Percentiles rank a stretch among this genome's conserved stretches.
Evolutionary conservation across 805 yeast genomes (phyloP).

Genomic region (Candida anglica): DNA sequence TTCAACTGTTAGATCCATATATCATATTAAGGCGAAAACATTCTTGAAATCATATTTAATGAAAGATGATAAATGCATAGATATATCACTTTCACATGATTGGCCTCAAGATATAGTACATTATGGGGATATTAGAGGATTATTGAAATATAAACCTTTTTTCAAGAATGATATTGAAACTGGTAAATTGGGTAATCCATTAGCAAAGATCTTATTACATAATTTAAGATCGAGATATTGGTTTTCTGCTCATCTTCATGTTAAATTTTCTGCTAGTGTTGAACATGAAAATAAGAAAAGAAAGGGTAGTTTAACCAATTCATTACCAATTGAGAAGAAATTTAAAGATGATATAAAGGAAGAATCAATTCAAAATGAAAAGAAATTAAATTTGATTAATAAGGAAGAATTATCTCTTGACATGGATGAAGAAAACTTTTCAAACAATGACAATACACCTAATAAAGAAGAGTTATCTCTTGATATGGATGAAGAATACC

Average conservation of each 20-base stretch:
- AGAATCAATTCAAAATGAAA: constrained; percentile 6
- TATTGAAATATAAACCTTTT: constrained; percentile 61
- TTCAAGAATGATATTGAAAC: constrained; percentile 60
- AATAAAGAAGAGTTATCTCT: constrained; percentile 3
- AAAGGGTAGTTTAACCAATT: neutral
- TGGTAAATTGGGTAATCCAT: constrained; percentile 69
- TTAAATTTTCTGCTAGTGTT: constrained; percentile 57
- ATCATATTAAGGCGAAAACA: constrained; percentile 70
- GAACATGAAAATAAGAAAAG: constrained; percentile 24
- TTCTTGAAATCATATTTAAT: constrained; percentile 51
- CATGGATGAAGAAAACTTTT: constrained; percentile 6
- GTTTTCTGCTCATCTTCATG: constrained; percentile 91
- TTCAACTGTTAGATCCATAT: constrained; percentile 51
- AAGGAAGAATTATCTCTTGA: constrained; percentile 2
- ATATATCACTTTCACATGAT: constrained; percentile 77
- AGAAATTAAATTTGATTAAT: too few species aligned
- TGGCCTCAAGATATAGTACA: constrained; percentile 85
- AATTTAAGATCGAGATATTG: constrained; percentile 63
- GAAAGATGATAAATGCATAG: constrained; percentile 24
- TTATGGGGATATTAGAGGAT: constrained; percentile 50
- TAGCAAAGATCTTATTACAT: constrained; percentile 52
- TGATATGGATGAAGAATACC: constrained; percentile 6
- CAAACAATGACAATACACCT: constrained; percentile 2
- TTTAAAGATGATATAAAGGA: constrained; percentile 5
- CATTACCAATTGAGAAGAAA: constrained; percentile 6